Base-by-base conservation (phyloP, 1,284 basidiomycete species). In the Ustilago loliicola region DNA sequence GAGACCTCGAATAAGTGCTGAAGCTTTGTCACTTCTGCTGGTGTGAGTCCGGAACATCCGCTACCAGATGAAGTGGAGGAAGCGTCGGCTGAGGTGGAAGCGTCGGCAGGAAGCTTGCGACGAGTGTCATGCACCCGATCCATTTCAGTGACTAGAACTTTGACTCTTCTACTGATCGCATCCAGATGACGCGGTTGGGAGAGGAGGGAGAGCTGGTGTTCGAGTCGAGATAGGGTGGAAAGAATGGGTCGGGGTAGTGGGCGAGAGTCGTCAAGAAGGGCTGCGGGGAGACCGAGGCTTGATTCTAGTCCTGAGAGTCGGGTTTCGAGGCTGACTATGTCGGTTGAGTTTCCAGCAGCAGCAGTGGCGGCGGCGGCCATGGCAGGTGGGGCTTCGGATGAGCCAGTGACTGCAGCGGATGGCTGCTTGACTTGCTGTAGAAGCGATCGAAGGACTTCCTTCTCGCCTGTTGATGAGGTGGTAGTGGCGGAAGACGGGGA, bases 141-240 rank as follows among this genome's bases (percentile, higher is more conserved):
- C 63, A 99, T 90, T 86, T 99, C 96, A 0, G 94, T 93, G 9
- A 96, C 90, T 19, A 98, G 91, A 10, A 98, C 89, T 83, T 98
- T 99, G 77, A 98, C 91, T 9, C 96, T 92, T 19, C 96, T 91
- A 1, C 95, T 95, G 75, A 98, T 93, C n/a, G 94, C 93, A 86
- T 99, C 96, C 42, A 99, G 92, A 85, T 99, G 96, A 7, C 95
- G 91, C 0, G 97, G 96, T 88, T 98, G 95, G 0, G 95, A 94
- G 58, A 99, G 91, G 17, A 98, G 89, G 2, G 92, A 91, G 32
- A 98, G 89, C 87, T 95, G 93, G 30, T 92, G 91, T 83, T 94
- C 94, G 42, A 98, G 90, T 32, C 94, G 91, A 19, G 90, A 90
- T 48, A 98, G 89, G 50, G 94, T 91, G 0, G 93, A 91, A 1